Conservation (phyloP, 2,329 filamentous ascomycete genomes). For the Fusarium sp. region DNA sequence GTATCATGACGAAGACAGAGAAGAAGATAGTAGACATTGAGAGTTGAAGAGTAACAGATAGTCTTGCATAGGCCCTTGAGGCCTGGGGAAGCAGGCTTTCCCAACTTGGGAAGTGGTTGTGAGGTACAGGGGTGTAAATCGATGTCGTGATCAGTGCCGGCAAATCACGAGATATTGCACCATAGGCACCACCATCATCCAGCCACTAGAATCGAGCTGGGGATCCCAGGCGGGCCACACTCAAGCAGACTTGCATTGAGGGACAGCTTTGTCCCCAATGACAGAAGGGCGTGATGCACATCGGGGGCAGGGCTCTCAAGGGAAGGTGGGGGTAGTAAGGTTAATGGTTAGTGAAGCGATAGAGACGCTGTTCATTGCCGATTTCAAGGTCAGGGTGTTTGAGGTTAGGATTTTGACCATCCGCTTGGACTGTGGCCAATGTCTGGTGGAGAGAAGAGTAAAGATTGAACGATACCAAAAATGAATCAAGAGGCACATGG, state of each 20-base stretch:
- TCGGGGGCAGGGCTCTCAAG: constrained; percentile 29
- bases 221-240: constrained; percentile 40
- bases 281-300: constrained; percentile 27
- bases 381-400: constrained; percentile 21
- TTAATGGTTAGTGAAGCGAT: constrained; percentile 22
- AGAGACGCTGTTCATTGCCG: constrained; percentile 29
- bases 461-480: constrained; percentile 1
- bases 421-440: constrained; percentile 40
- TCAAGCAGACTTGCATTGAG: constrained; percentile 33
- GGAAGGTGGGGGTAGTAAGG: constrained; percentile 32
- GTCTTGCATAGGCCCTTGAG: constrained; percentile 35
- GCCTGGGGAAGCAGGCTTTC: constrained; percentile 41
- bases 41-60: constrained; percentile 39
- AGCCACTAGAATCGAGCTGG: constrained; percentile 44
- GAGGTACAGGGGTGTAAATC: constrained; percentile 38
- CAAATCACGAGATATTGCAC: constrained; percentile 73
- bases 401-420: constrained; percentile 27
- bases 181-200: constrained; percentile 63
- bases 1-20: constrained; percentile 39
- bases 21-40: constrained; percentile 32
- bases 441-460: constrained; percentile 15
- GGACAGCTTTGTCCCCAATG: constrained; percentile 44
- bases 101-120: constrained; percentile 46
- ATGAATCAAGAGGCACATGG: constrained; percentile 4
- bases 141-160: constrained; percentile 48